Evolutionary conservation across 2,329 filamentous ascomycete genomes (phyloP).

Genomic region (Paraphaeosphaeria minitans): DNA sequence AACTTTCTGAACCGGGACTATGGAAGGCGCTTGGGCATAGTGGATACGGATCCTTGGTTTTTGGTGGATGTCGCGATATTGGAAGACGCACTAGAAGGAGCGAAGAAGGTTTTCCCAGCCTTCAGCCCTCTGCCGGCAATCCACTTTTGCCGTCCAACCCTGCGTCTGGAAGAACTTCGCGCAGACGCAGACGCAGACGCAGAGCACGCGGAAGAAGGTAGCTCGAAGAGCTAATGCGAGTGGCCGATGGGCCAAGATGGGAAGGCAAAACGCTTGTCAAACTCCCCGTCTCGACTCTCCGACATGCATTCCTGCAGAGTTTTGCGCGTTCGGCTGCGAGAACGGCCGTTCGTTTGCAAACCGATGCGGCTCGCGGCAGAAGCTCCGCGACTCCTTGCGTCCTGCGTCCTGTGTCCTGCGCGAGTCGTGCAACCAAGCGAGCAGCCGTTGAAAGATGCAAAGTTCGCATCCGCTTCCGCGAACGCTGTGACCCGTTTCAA

Average conservation of each 20-base stretch:
- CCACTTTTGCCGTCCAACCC: neutral
- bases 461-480: slow-evolving; percentile 10
- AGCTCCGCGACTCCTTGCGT: slow-evolving; percentile 1
- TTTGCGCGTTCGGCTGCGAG: neutral
- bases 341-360: slow-evolving; percentile 6
- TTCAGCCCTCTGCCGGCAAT: slow-evolving; percentile 6
- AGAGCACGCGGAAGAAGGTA: slow-evolving; percentile 2
- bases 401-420: too few species aligned
- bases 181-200: too few species aligned
- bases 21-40: slow-evolving; percentile 15
- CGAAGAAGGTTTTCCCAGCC: slow-evolving; percentile 10
- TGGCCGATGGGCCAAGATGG: neutral
- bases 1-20: slow-evolving; percentile 14
- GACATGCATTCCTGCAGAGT: neutral
- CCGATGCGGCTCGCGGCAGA: neutral
- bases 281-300: neutral
- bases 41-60: neutral
- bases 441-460: slow-evolving; percentile 3
- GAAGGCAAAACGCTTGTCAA: too few species aligned
- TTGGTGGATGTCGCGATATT: slow-evolving; percentile 6
- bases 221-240: neutral
- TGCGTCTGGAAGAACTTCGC: neutral
- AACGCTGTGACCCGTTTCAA: neutral
- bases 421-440: slow-evolving; percentile 5
- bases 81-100: slow-evolving; percentile 4